These are phyloP conservation scores for Aspergillus sclerotialis DNA, from an alignment of 2,329 filamentous ascomycete genomes.

Conservation along the genomic window DNA sequence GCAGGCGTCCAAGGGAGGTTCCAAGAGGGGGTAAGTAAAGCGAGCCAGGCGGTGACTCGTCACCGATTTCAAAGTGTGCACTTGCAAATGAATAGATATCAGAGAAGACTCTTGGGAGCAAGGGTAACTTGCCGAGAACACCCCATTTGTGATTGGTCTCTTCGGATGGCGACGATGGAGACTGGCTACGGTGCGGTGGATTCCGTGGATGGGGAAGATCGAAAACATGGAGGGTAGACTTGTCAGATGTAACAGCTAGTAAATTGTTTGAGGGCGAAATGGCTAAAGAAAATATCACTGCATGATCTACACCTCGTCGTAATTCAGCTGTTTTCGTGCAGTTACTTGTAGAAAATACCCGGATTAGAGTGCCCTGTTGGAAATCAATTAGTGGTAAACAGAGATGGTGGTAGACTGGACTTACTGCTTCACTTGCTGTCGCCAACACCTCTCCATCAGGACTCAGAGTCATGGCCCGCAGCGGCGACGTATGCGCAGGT, in stretches of 20 bases:
- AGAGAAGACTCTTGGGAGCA: slow-evolving; percentile 80
- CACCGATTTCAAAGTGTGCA: slow-evolving; percentile 73
- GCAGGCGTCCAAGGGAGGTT: slow-evolving; percentile 51
- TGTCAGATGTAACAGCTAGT: slow-evolving; percentile 91
- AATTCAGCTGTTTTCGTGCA: slow-evolving; percentile 78
- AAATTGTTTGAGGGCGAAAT: slow-evolving; percentile 76
- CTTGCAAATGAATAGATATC: slow-evolving; percentile 83
- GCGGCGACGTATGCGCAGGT: slow-evolving; percentile 72
- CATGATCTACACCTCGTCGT: slow-evolving; percentile 80
- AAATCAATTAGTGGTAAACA: slow-evolving; percentile 11
- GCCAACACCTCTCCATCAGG: slow-evolving; percentile 74
- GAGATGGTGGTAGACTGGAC: slow-evolving; percentile 2
- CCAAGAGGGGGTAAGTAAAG: slow-evolving; percentile 44
- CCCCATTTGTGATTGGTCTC: slow-evolving; percentile 71
- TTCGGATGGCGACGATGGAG: slow-evolving; percentile 25
- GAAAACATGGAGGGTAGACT: slow-evolving; percentile 91
- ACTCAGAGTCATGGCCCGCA: slow-evolving; percentile 74
- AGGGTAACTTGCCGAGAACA: slow-evolving; percentile 71
- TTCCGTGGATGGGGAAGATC: slow-evolving; percentile 57
- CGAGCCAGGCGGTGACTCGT: slow-evolving; percentile 51
- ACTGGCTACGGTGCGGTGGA: slow-evolving; percentile 26
- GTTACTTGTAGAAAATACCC: slow-evolving; percentile 73
- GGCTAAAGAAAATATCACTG: slow-evolving; percentile 77
- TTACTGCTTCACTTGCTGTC: slow-evolving; percentile 76
- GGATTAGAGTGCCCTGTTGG: slow-evolving; percentile 72